Base-by-base conservation (phyloP, 352 stramenopile genomes). In the Plasmopara viticola region DNA sequence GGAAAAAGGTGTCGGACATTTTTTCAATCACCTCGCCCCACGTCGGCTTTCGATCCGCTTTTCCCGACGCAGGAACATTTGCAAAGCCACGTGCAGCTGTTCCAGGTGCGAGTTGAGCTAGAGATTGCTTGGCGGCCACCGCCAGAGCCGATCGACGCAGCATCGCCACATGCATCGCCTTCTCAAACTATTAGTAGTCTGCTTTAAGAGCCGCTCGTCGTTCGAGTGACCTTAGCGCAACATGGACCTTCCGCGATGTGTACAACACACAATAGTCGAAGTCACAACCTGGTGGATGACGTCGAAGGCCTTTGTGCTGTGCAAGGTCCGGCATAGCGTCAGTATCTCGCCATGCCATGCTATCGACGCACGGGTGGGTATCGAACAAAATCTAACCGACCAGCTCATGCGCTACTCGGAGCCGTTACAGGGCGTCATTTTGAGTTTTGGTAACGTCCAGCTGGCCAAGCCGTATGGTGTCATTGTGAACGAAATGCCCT, bases 401-500 rank as follows among this genome's bases (percentile, higher is more conserved):
- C 66, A 84, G 67, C 66, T 92, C 5, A 92, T 92, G 81, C 75
- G 70, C 40, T 90, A 90, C 64, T 87, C 76, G n/a, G 77, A 90
- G 38, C 59, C 64, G 18, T 56, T 93, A 34, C 48, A 82, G 44
- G 82, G 82, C 41, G 82, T 93, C 12, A 64, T 93, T 33, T 58
- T 93, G 39, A 72, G 74, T 37, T 93, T 88, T 54, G 78, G 73
- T 58, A 72, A 84, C 48, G 68, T 90, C 37, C 53, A 76, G 47
- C 66, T 93, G 33, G 65, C 71, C 18, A 66, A 64, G 37, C 74
- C 75, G 6, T 55, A 75, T 34, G 82, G 79, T 37, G 55, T 63
- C 53, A 90, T 93, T 60, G 75, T 93, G 60, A 93, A 89, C 63
- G 82, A 93, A 54, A 84, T 84, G 72, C 82, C 82, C 14, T 90